A percentile compares a stretch with the other conserved stretches of the same genome.
Evolutionary conservation across 225 moss, liverwort and hornwort species (phyloP).

Genomic region (Sphagnum tenellum): DNA sequence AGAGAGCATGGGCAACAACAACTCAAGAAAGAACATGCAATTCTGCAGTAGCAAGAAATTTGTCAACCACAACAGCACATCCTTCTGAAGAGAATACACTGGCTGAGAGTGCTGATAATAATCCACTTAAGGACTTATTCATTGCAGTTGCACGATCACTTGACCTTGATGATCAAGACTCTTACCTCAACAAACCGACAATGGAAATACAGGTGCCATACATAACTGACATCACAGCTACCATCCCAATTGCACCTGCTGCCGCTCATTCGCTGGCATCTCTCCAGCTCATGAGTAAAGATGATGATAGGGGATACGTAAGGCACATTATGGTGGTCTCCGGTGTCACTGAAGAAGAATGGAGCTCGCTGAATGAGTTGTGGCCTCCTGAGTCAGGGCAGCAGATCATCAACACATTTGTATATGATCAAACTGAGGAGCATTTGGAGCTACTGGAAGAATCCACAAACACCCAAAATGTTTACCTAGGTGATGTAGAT

Average conservation of each 20-base stretch:
- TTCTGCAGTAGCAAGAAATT: too few relatives aligned
- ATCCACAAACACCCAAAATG: constrained; percentile 27
- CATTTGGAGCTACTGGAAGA: constrained; percentile 21
- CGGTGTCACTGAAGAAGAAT: constrained; percentile 20
- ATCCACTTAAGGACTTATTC: constrained; percentile 22
- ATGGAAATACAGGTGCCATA: constrained; percentile 19
- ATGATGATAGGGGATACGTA: constrained; percentile 29
- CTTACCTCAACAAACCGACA: constrained; percentile 28
- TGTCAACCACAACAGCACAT: too few relatives aligned
- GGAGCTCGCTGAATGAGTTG: constrained; percentile 18
- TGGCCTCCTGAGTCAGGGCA: constrained; percentile 10
- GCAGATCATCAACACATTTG: constrained; percentile 14
- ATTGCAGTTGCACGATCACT: constrained; percentile 27
- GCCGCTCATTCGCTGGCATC: too few relatives aligned
- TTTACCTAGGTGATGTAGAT: constrained; percentile 5
- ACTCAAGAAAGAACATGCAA: too few relatives aligned
- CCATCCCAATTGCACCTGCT: neutral
- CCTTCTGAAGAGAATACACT: too few relatives aligned
- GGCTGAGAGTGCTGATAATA: neutral
- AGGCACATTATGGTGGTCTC: constrained; percentile 28
- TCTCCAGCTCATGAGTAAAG: constrained; percentile 10
- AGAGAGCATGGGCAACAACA: too few relatives aligned
- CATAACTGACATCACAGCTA: neutral
- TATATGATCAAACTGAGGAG: constrained; percentile 33
- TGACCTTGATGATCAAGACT: constrained; percentile 29